These are phyloP conservation scores for Volvariella volvacea DNA, from an alignment of 1,284 basidiomycete species.

Conservation along the genomic window DNA sequence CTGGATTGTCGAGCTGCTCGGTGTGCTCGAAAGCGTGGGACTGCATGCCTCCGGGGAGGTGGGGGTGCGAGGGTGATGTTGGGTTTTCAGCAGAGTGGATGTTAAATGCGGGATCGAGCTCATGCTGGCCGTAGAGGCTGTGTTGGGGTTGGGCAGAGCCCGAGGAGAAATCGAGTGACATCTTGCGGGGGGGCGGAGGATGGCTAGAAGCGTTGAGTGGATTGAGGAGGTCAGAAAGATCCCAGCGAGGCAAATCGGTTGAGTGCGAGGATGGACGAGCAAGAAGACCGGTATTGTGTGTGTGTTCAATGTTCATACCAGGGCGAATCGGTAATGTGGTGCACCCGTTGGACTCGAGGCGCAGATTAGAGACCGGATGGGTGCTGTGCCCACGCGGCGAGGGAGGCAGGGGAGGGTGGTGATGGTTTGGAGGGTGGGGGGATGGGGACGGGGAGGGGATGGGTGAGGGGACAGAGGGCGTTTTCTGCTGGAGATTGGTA, in stretches of 20 bases:
- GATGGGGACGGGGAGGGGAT: slow-evolving; percentile 18
- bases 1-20: slow-evolving; percentile 39
- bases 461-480: slow-evolving; percentile 18
- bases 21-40: slow-evolving; percentile 33
- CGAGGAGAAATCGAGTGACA: slow-evolving; percentile 52
- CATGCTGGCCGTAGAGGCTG: slow-evolving; percentile 42
- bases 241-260: slow-evolving; percentile 27
- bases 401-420: not conserved
- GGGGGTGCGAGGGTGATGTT: slow-evolving; percentile 25
- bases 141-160: slow-evolving; percentile 27
- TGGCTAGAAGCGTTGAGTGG: slow-evolving; percentile 18
- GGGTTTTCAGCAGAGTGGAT: slow-evolving; percentile 26
- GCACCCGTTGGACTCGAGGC: no score
- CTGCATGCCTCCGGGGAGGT: slow-evolving; percentile 17
- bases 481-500: slow-evolving; percentile 7
- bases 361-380: no score
- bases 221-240: slow-evolving; percentile 41
- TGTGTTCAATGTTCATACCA: not conserved
- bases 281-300: no score
- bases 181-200: slow-evolving; percentile 32
- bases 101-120: slow-evolving; percentile 42
- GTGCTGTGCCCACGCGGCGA: not conserved
- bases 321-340: not conserved
- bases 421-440: no score
- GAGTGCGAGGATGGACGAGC: slow-evolving; percentile 12